Evolutionary conservation across 176 grass and related monocot genomes (phyloP), one percentile per base, ranked within the genome.

Genomic region (Zizania latifolia): DNA sequence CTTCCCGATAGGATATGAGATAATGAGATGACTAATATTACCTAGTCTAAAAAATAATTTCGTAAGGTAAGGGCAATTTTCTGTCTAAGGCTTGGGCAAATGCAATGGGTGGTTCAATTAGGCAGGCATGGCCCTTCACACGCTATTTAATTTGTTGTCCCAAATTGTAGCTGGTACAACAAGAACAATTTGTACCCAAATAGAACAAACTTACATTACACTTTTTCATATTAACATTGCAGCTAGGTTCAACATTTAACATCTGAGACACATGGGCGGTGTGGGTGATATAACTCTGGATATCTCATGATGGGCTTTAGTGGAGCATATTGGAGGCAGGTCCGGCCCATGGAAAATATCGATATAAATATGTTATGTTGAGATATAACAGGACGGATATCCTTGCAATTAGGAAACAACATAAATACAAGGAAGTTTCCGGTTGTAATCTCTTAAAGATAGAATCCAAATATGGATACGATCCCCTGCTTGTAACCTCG

Each of bases 181-280:
- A 31, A 82, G 11, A 82, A 65, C 11, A 73, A 21, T 31, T 4
- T 63, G 7, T 71, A 41, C 22, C 6, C 4, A 10, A 63, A 63
- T 39, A 53, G 3, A 8, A 53, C 4, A 56, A 39, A 13, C 3
- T 37, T 29, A 14, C 0, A 2, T 15, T 72, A 62, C 31, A 71
- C 58, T 71, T 81, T 33, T 71, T 28, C 78, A 80, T n/a, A 29
- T 38, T 35, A 60, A 45, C 8, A 45, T 29, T 27, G 24, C 59
- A 80, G 68, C 59, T 73, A 16, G 22, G 31, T 59, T 63, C 32
- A 69, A 69, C 63, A 59, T 21, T 32, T 81, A 41, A 24, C 54
- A 68, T 69, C 58, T 29, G 31, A 75, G 40, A 62, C 43, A n/a
- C n/a, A n/a, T n/a, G n/a, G n/a, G n/a, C n/a, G n/a, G n/a, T n/a